Base-by-base conservation (phyloP, 2,329 filamentous ascomycete genomes). In the Calonectria honghensis region DNA sequence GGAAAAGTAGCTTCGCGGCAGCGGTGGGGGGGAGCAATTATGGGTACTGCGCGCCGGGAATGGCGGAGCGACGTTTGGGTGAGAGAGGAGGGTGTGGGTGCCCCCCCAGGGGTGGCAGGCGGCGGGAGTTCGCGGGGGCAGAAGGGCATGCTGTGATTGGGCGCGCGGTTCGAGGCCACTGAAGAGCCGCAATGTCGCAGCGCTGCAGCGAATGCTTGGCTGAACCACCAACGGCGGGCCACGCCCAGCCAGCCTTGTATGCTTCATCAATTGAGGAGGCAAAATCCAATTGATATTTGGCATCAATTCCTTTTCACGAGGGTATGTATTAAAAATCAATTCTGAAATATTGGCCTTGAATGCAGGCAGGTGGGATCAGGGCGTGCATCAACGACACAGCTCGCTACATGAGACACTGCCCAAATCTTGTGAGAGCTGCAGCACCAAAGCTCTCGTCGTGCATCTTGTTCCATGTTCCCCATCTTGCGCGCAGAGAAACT, bases 81-180 rank as follows among this genome's bases (percentile, higher is more conserved):
- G 9, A 6, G 31, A 9, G 51, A 59, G 37, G 24, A 54, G 35
- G 10, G 14, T 41, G 37, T 41, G 51, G n/a, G 70, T 57, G 68
- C 54, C 64, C 39, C 29, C 10, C 71, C 57, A 39, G 45, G 54
- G 54, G 29, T n/a, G 37, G 29, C 54, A 24, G 39, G 27, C 10
- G 32, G 32, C 32, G 32, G 32, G 24, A 31, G 39, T 65, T 73
- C 68, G 73, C 72, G 73, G 75, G 76, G 76, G 73, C 73, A 70
- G 51, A 51, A 72, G 63, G 54, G 64, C 39, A 24, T 37, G 69
- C 69, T 66, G 63, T 73, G 45, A 74, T 75, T 78, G 73, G 71
- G 32, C 66, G 51, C 18, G 27, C 50, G 29, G 3, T 32, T 6
- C 20, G 32, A 41, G 29, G 6, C 41, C 61, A 50, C 59, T 71